Evolutionary conservation across 257 asterid genomes (phyloP).

Genomic region (Osmanthus fragrans): DNA sequence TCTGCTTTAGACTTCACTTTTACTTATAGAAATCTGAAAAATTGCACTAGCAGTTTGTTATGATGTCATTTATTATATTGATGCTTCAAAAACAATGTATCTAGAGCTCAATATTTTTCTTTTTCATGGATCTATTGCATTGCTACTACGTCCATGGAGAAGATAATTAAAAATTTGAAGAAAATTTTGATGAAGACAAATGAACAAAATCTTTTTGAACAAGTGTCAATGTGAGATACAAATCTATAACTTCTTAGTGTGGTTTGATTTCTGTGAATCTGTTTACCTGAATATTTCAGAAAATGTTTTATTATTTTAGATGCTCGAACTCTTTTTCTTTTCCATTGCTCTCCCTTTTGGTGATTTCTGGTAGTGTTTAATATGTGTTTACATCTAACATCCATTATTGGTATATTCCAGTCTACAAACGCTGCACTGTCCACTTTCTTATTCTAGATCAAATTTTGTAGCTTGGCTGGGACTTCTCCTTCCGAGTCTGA

Average conservation of each 20-base stretch:
- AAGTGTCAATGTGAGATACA: conserved; percentile 31
- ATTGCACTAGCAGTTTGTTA: too few species aligned
- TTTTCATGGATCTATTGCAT: too few species aligned
- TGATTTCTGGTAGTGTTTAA: background rate
- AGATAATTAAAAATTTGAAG: conserved; percentile 15
- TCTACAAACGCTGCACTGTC: conserved; percentile 91
- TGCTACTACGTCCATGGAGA: too few species aligned
- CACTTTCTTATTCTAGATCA: conserved; percentile 94
- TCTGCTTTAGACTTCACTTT: too few species aligned
- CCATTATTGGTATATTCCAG: conserved; percentile 47
- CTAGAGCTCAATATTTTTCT: too few species aligned
- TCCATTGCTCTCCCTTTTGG: conserved; percentile 8
- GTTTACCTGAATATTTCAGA: conserved; percentile 36
- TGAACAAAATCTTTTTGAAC: conserved; percentile 31
- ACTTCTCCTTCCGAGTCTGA: too few species aligned
- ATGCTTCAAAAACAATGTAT: too few species aligned
- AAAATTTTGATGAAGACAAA: conserved; percentile 36
- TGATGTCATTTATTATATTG: too few species aligned
- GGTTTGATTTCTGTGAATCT: conserved; percentile 36
- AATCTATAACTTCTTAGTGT: conserved; percentile 19
- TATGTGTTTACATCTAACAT: conserved; percentile 13
- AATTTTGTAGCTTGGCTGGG: conserved; percentile 76
- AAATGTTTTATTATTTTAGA: conserved; percentile 41
- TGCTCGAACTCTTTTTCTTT: conserved; percentile 19
- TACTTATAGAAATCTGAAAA: too few species aligned